Evolutionary conservation across 768 basidiomycete species (phyloP), one percentile per base, ranked within the genome.

Genomic region (Amanita rubescens): DNA sequence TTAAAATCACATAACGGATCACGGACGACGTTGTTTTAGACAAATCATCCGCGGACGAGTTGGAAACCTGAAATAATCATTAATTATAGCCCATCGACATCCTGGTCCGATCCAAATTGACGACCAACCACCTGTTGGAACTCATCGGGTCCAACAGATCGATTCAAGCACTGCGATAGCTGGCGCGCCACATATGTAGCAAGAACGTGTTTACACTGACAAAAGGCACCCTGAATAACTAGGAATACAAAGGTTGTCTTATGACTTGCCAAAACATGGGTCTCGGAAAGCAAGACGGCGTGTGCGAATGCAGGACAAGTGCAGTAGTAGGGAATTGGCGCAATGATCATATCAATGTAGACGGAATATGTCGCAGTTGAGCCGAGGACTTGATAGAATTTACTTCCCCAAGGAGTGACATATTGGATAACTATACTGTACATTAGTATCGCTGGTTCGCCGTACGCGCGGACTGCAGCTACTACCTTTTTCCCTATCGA

Each of bases 151-250:
- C 62, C 65, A 42, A 78, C 64, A 32, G 72, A 66, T 19, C 80
- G 76, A 49, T 84, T 75, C 34, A 79, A 59, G 55, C 73, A 81
- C 51, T 71, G 72, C 3, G 69, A 69, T 47, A 88, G 64, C 49
- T 74, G 77, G 24, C 77, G 66, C 2, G 85, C 85, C 12, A 92
- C 69, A 12, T 74, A 69, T 11, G 78, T 75, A 2, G 89, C 90
- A 22, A 92, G 72, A 2, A 88, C 65, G 64, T 92, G 90, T 63
- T 92, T 91, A 62, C 90, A 92, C 90, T 91, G 38, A 45, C 58
- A 50, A 50, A 8, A 49, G 32, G 6, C 33, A 12, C 49, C 27
- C 8, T 34, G 14, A 46, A 20, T 49, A 37, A 51, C 69, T 30
- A 52, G 33, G 9, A 17, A 20, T 7, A 14, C 46, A 14, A 7